These are phyloP conservation scores for Lactarius sanguifluus DNA, from an alignment of 768 basidiomycete genomes.

Conservation along the genomic window DNA sequence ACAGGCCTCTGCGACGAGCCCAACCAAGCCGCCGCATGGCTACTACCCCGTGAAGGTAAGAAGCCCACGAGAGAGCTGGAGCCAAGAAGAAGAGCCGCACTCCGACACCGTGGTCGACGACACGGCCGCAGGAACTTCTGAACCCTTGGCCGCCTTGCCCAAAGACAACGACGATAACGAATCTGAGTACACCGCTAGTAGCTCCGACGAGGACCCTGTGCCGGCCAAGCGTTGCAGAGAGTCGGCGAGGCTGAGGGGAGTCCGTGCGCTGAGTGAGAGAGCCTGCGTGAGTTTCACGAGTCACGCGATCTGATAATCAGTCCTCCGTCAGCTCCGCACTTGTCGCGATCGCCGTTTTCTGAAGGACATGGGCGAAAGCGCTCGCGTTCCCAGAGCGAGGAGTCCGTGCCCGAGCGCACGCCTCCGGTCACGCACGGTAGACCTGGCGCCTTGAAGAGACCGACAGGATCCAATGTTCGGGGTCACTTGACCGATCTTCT, in stretches of 20 bases:
- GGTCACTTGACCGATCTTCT: too few relatives aligned
- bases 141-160: not conserved
- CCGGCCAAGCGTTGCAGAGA: not conserved
- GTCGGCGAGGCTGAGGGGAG: not conserved
- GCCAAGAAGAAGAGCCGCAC: not conserved
- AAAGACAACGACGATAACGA: not conserved
- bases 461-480: too few relatives aligned
- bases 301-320: not conserved
- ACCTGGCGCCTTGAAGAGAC: not conserved
- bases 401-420: not conserved
- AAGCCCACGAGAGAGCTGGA: not conserved
- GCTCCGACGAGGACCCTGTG: not conserved
- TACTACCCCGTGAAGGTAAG: not conserved
- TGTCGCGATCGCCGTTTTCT: not conserved
- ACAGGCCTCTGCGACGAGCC: not conserved
- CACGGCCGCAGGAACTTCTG: not conserved
- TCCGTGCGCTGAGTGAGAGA: not conserved
- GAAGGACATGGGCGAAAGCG: not conserved
- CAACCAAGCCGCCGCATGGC: not conserved
- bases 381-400: not conserved
- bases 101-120: not conserved
- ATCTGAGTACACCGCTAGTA: not conserved
- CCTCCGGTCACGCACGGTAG: not conserved
- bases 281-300: not conserved
- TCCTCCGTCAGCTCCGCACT: too few relatives aligned